Base-by-base conservation (phyloP, 495 filamentous ascomycete species). In the Penicillium cinerascens region DNA sequence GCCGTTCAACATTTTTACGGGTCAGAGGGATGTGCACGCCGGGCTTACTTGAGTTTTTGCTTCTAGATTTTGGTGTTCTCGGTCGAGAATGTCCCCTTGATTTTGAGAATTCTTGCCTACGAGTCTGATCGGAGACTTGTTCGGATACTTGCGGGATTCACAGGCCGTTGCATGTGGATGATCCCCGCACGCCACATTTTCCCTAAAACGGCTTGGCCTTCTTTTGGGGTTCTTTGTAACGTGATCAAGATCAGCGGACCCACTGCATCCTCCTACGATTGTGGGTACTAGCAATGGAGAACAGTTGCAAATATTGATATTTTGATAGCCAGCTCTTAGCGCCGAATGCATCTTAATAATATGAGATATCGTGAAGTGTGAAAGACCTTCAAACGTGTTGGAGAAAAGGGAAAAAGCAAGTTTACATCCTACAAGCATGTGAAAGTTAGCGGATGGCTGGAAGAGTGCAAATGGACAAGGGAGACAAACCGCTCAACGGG, bases 401-500 rank as follows among this genome's bases (percentile, higher is more conserved):
- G 29, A 36, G 27, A 37, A 25, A 22, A 26, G 20, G 10, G 16
- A 10, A 4, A 15, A 25, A 3, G 11, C 16, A 2, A 20, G 10
- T 52, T 58, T 64, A 69, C 59, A 63, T 66, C 16, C 59, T 59
- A 18, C 15, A n/a, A 9, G n/a, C 36, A 35, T 45, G 42, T n/a
- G n/a, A n/a, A n/a, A n/a, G n/a, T 57, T 39, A 58, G 56, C 42
- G 16, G 15, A 21, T 29, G 23, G 22, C 1, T 27, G 16, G 7
- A 8, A 3, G 23, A 16, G 22, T 23, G n/a, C 22, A 11, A 9
- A 23, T 22, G 15, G 20, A 48, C 9, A 1, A 13, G 17, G 36
- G 37, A 16, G 29, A 51, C 52, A 33, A 52, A 79, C 80, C 89
- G 79, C 51, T 87, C 78, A 44, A 93, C 86, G 23, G 90, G 90